These are phyloP conservation scores for Jasminum sambac DNA, from an alignment of 257 asterid species.

Conservation along the genomic window DNA sequence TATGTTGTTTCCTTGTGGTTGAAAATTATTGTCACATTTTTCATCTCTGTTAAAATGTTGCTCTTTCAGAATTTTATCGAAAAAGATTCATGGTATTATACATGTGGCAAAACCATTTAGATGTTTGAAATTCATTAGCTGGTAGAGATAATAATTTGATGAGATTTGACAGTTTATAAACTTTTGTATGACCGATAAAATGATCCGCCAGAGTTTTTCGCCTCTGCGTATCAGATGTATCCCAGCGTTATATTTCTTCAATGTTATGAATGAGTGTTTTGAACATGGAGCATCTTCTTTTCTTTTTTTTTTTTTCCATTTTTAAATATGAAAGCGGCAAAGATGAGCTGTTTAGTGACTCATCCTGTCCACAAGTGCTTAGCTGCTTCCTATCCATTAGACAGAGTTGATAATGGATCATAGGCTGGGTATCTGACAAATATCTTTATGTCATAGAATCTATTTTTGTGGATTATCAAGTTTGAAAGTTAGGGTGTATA, in stretches of 20 bases:
- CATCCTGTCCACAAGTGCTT: background rate
- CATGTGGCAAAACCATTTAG: conserved; percentile 10
- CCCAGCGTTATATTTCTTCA: background rate
- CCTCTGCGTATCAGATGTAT: background rate
- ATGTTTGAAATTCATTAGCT: background rate
- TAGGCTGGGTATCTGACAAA: background rate
- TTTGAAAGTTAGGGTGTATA: no score
- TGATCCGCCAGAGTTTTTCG: background rate
- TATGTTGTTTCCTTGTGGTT: background rate
- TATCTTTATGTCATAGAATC: background rate
- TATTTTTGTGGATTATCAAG: no score
- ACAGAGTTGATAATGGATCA: background rate
- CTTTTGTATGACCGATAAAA: background rate
- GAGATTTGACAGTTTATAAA: conserved; percentile 13
- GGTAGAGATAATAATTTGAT: conserved; percentile 8
- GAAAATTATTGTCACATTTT: conserved; percentile 1
- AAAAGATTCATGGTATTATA: conserved; percentile 8
- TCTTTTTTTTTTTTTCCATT: no score
- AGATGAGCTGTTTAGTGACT: background rate
- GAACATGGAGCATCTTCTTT: background rate
- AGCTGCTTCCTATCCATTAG: background rate
- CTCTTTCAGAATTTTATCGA: background rate
- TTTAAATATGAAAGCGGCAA: background rate
- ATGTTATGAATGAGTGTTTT: background rate
- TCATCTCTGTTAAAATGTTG: conserved; percentile 11